Percentiles rank a stretch among this genome's conserved stretches.
These are phyloP conservation scores for Kluyveromyces sp. DNA, from an alignment of 1,139 yeast species.

Conservation along the genomic window DNA sequence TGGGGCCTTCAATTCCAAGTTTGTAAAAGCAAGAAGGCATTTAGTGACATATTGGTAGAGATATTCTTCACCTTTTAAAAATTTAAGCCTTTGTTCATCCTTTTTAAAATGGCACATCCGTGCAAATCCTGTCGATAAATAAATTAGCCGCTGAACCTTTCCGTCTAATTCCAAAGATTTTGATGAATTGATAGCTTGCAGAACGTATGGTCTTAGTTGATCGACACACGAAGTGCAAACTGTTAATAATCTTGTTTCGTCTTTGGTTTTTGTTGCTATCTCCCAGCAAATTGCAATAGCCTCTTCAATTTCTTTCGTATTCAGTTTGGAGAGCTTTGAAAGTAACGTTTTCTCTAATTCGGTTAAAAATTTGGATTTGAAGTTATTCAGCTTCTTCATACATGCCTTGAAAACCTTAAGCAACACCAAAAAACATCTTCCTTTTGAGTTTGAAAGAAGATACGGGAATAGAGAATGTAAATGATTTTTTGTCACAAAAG, in stretches of 20 bases:
- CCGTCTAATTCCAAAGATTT: conserved; percentile 31
- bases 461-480: conserved; percentile 55
- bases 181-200: conserved; percentile 25
- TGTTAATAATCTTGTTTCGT: conserved; percentile 43
- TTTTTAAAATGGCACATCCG: conserved; percentile 53
- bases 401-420: conserved; percentile 47
- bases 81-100: conserved; percentile 36
- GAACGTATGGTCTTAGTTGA: conserved; percentile 39
- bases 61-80: conserved; percentile 45
- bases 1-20: conserved; percentile 25
- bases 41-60: conserved; percentile 49
- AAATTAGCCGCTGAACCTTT: conserved; percentile 49
- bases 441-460: conserved; percentile 39
- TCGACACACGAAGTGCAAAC: conserved; percentile 56
- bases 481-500: conserved; percentile 55
- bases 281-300: conserved; percentile 65
- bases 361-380: conserved; percentile 44
- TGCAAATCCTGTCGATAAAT: conserved; percentile 63
- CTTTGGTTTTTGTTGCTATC: conserved; percentile 40
- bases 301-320: conserved; percentile 50
- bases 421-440: conserved; percentile 38
- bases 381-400: conserved; percentile 36
- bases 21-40: conserved; percentile 47
- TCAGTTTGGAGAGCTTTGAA: conserved; percentile 50
- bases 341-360: conserved; percentile 48